Evolutionary conservation across 2,329 filamentous ascomycete genomes (phyloP).

Genomic region (Rutstroemia sp.): DNA sequence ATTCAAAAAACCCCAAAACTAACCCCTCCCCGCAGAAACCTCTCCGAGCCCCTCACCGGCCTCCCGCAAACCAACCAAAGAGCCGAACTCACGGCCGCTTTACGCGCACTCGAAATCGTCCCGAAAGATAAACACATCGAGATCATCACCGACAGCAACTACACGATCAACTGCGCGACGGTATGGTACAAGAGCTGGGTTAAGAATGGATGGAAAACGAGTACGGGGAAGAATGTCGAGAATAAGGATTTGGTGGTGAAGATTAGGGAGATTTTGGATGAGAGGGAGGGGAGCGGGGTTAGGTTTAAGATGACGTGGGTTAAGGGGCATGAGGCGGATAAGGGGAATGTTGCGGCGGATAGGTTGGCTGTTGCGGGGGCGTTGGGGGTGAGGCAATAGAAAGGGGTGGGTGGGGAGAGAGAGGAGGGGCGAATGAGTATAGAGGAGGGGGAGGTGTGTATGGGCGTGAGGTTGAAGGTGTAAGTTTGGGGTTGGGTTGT

Average conservation of each 20-base stretch:
- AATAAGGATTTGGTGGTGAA: slow-evolving; percentile 79
- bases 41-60: slow-evolving; percentile 28
- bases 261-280: slow-evolving; percentile 63
- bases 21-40: too few species aligned
- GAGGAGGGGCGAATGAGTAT: too few species aligned
- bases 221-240: slow-evolving; percentile 63
- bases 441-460: too few species aligned
- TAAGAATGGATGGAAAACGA: slow-evolving; percentile 69
- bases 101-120: slow-evolving; percentile 72
- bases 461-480: neutral
- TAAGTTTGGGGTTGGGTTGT: too few species aligned
- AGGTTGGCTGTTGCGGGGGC: slow-evolving; percentile 64
- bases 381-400: neutral
- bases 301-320: slow-evolving; percentile 77
- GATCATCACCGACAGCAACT: slow-evolving; percentile 85
- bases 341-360: slow-evolving; percentile 78
- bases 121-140: slow-evolving; percentile 60
- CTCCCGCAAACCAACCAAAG: slow-evolving; percentile 81
- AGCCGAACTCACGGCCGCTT: slow-evolving; percentile 85
- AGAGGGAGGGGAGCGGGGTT: slow-evolving; percentile 52
- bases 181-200: slow-evolving; percentile 77
- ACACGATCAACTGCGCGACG: slow-evolving; percentile 83
- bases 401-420: neutral
- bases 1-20: too few species aligned
- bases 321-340: slow-evolving; percentile 70